Base-by-base conservation (phyloP, 257 asterid genomes). In the Ilex asprella region DNA sequence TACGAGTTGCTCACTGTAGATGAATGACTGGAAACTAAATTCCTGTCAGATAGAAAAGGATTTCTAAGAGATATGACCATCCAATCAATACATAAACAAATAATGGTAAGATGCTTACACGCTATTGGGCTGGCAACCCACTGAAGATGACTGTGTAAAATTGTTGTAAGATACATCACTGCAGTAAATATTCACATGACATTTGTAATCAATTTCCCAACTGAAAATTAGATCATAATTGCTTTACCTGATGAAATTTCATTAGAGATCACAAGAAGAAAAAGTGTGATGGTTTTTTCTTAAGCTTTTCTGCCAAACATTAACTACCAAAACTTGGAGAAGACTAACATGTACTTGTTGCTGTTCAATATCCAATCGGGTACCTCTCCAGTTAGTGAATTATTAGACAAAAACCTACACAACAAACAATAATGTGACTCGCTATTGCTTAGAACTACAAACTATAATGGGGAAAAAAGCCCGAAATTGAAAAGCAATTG, bases 131-230 rank as follows among this genome's bases (percentile, higher is more conserved):
- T 62, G 76, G 74, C 98, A 86, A 70, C 72, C 67, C 9, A 16
- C 0, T 61, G 49, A 3, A 39, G 79, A 62, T 63, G 82, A 31
- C 35, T 13, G 58, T 6, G 89, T 84, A 65, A 92, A 88, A 65
- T 83, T 80, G 78, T 92, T 92, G 85, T 89, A 79, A 7, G 98
- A 89, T 65, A 92, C 16, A 82, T 92, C 98, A 10, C 97, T 92
- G 95, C 86, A 91, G 62, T 5, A 64, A 66, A 44, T 49, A 56
- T 66, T 56, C 55, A 16, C 50, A 69, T 30, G 46, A 46, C 41
- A 35, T 35, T 35, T 35, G 41, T 35, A 35, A 35, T 35, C 41
- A 35, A 35, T 35, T 8, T 3, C 27, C 6, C 6, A 3, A 11
- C 54, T 49, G 54, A 53, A 21, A 6, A 15, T 14, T 4, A 15